Percentiles rank a stretch among this genome's conserved stretches.
These are phyloP conservation scores for Melaleuca quinquenervia DNA, from an alignment of 345 rosid genomes.

Conservation along the genomic window DNA sequence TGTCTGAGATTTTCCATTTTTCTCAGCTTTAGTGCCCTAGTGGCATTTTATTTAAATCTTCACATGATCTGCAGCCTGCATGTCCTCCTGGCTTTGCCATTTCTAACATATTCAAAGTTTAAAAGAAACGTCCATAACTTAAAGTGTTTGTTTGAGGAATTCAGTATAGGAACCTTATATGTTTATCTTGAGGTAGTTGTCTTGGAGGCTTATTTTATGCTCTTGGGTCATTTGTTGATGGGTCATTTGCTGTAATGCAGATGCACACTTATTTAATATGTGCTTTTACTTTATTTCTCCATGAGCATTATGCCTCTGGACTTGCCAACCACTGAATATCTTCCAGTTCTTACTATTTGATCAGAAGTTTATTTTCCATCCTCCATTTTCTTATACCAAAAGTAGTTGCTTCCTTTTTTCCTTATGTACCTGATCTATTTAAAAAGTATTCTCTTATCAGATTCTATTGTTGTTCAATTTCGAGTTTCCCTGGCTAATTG, in stretches of 20 bases:
- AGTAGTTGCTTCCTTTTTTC: neutral
- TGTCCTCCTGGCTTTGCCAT: neutral
- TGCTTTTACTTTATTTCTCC: neutral
- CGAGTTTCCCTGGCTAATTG: neutral
- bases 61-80: neutral
- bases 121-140: neutral
- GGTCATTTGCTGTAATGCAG: neutral
- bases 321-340: neutral
- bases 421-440: neutral
- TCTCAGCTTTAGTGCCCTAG: neutral
- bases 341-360: neutral
- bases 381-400: neutral
- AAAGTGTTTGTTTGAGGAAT: neutral
- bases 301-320: neutral
- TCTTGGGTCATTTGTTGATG: neutral
- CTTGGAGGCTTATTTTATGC: neutral
- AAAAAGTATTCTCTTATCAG: neutral
- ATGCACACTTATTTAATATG: neutral
- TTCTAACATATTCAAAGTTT: neutral
- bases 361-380: neutral
- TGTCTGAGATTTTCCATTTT: neutral
- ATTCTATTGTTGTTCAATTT: neutral
- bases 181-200: neutral
- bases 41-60: neutral
- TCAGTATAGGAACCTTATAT: neutral